Evolutionary conservation across 495 filamentous ascomycete genomes (phyloP).

Genomic region (Diplogelasinospora grovesii): DNA sequence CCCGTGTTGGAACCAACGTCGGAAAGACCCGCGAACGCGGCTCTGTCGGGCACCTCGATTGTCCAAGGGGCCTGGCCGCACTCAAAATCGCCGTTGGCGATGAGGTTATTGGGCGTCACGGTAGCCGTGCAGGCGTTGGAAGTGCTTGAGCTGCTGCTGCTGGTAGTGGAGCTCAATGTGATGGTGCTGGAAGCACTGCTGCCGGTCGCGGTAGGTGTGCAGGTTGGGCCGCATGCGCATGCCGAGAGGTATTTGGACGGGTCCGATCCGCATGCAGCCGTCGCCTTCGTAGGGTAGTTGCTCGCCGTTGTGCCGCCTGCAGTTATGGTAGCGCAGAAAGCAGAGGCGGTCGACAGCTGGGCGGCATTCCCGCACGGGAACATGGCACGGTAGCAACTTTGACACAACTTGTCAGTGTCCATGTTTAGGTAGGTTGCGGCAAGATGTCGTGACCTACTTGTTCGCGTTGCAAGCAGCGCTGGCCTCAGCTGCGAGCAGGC

Average conservation of each 20-base stretch:
- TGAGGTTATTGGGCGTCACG: background rate
- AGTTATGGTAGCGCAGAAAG: constrained; percentile 18
- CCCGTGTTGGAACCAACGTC: background rate
- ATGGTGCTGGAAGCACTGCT: background rate
- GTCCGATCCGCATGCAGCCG: constrained; percentile 11
- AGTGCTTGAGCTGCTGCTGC: background rate
- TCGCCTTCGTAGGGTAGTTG: constrained; percentile 18
- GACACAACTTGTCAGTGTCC: background rate
- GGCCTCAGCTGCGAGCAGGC: background rate
- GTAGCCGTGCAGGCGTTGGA: constrained; percentile 6
- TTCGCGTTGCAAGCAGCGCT: background rate
- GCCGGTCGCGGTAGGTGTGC: too few species aligned
- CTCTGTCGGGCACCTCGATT: constrained; percentile 11
- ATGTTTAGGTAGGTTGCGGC: too few species aligned
- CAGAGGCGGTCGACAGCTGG: constrained; percentile 10
- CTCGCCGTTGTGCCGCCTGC: constrained; percentile 12
- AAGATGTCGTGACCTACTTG: background rate
- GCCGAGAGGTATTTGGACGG: constrained; percentile 17
- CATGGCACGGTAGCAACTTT: constrained; percentile 19
- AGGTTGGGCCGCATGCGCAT: constrained; percentile 15
- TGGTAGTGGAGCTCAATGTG: background rate
- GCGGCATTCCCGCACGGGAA: constrained; percentile 15
- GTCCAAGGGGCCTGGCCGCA: constrained; percentile 15
- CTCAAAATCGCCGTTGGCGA: constrained; percentile 20
- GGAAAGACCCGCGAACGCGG: background rate